phyloP scores from a whole-genome alignment of 2,329 filamentous ascomycete genomes.

The Tetracladium maxilliforme region DNA sequence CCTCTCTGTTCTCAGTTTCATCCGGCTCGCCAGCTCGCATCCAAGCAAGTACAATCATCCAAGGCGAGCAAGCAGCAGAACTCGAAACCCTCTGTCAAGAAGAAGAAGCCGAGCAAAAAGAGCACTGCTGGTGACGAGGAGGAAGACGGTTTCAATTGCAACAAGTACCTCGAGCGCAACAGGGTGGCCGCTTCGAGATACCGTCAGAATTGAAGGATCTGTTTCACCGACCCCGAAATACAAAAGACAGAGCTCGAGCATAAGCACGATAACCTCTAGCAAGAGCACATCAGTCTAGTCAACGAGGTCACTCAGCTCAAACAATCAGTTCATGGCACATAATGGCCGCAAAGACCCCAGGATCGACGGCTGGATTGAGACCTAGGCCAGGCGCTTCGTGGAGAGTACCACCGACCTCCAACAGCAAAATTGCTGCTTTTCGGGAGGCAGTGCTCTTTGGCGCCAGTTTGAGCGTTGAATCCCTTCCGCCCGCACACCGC shows the following conservation, averaged over 20 bases:
- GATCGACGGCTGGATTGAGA: slow-evolving; percentile 37
- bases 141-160: slow-evolving; percentile 27
- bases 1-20: too few relatives aligned
- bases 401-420: too few relatives aligned
- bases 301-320: slow-evolving; percentile 29
- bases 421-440: too few relatives aligned
- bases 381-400: slow-evolving; percentile 33
- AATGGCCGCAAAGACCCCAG: slow-evolving; percentile 34
- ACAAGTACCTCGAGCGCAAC: slow-evolving; percentile 53
- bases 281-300: slow-evolving; percentile 25
- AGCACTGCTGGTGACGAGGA: too few relatives aligned
- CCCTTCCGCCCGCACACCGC: too few relatives aligned
- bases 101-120: slow-evolving; percentile 9
- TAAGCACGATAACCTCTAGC: slow-evolving; percentile 24
- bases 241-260: slow-evolving; percentile 26
- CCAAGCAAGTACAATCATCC: too few relatives aligned
- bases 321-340: slow-evolving; percentile 35
- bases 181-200: slow-evolving; percentile 61
- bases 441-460: too few relatives aligned
- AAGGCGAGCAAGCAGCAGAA: too few relatives aligned
- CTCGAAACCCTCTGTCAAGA: too few relatives aligned
- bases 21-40: too few relatives aligned
- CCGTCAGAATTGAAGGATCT: slow-evolving; percentile 48
- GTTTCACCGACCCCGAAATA: slow-evolving; percentile 29
- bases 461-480: too few relatives aligned